phyloP scores from a whole-genome alignment of 1,139 yeast genomes.

The Eremothecium coryli region DNA sequence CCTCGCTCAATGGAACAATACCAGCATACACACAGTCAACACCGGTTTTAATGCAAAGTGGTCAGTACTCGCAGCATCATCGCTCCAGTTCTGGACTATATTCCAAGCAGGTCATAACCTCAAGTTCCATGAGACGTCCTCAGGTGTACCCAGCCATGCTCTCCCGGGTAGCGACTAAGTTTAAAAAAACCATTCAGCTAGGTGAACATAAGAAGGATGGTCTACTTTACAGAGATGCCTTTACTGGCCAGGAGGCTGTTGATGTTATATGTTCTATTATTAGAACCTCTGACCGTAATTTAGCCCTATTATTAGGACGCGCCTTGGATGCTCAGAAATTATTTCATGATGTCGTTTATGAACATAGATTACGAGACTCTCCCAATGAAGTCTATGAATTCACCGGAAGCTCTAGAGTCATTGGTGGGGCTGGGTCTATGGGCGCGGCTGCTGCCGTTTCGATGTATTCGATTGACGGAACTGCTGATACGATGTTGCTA shows the following conservation, averaged over 20 bases:
- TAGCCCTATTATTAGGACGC: constrained; percentile 82
- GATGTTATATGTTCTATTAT: constrained; percentile 78
- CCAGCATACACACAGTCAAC: constrained; percentile 28
- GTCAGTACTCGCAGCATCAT: constrained; percentile 15
- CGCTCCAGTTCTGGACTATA: constrained; percentile 17
- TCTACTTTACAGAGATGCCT: constrained; percentile 87
- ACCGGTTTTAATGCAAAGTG: constrained; percentile 9
- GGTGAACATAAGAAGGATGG: constrained; percentile 88
- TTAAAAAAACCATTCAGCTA: constrained; percentile 59
- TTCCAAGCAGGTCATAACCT: constrained; percentile 23
- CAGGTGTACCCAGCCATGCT: constrained; percentile 74
- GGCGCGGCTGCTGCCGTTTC: constrained; percentile 6
- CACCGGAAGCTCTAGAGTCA: constrained; percentile 40
- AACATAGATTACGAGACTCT: constrained; percentile 84
- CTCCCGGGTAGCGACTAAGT: constrained; percentile 74
- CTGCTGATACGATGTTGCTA: constrained; percentile 22
- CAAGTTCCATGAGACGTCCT: constrained; percentile 23
- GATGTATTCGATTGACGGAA: constrained; percentile 8
- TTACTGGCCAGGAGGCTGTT: constrained; percentile 91
- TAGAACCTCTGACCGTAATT: constrained; percentile 81
- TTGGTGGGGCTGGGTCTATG: constrained; percentile 22
- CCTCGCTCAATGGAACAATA: constrained; percentile 20
- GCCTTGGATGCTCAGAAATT: constrained; percentile 90
- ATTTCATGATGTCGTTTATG: constrained; percentile 93
- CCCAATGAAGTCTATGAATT: constrained; percentile 82